A percentile compares a stretch with the other conserved stretches of the same genome.
phyloP scores from a whole-genome alignment of 2,329 filamentous ascomycete species.

The Penicillium sumatraense region DNA sequence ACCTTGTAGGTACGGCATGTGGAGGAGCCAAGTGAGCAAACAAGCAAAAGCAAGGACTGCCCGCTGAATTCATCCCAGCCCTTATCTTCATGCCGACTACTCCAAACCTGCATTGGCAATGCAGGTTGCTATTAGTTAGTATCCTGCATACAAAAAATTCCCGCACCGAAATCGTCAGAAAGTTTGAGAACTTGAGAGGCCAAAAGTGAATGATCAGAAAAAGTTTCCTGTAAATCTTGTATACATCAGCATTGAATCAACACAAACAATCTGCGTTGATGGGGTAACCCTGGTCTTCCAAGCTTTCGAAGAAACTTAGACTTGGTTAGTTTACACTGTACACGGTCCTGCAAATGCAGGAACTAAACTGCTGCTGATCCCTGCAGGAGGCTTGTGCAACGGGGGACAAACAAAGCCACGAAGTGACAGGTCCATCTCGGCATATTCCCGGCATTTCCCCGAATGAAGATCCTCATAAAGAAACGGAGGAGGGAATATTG shows the following conservation, averaged over 20 bases:
- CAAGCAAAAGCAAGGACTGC: constrained; percentile 2
- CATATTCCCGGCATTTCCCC: background rate
- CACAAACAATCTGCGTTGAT: constrained; percentile 4
- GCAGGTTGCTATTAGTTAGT: background rate
- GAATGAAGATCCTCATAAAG: background rate
- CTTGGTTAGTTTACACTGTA: background rate
- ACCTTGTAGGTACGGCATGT: too few species aligned
- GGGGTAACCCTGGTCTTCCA: background rate
- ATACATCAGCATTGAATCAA: background rate
- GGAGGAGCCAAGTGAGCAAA: constrained; percentile 1
- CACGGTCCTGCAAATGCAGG: constrained; percentile 12
- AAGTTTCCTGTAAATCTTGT: background rate
- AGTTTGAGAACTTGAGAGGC: background rate
- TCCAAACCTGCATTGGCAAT: background rate
- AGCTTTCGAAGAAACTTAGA: background rate
- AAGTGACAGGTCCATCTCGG: constrained; percentile 22
- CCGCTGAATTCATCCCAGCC: background rate
- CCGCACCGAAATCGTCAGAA: background rate
- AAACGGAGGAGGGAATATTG: background rate
- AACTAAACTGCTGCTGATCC: constrained; percentile 16
- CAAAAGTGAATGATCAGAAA: background rate
- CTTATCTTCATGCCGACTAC: background rate
- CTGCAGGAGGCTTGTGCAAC: constrained; percentile 23
- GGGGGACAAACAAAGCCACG: constrained; percentile 18
- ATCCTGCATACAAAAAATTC: background rate